Percentiles rank a stretch among this genome's conserved stretches.
phyloP scores from a whole-genome alignment of 352 stramenopile species.

The Phytopythium montanum region DNA sequence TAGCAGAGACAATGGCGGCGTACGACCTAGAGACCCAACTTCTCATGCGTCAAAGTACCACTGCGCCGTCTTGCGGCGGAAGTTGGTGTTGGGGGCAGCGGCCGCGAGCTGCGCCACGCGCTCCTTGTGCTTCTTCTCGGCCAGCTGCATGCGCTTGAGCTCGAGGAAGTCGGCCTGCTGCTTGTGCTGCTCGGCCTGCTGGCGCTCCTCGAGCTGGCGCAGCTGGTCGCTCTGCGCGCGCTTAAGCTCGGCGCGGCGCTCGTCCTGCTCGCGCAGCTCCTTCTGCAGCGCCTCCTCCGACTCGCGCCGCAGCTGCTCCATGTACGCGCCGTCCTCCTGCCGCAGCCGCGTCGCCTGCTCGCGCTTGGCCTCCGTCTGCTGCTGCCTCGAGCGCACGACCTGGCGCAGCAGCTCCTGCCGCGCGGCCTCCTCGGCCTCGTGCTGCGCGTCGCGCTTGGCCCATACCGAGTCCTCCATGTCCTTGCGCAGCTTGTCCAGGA shows the following conservation, averaged over 20 bases:
- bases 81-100: slow-evolving; percentile 45
- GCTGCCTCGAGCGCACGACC: slow-evolving; percentile 50
- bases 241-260: slow-evolving; percentile 58
- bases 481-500: slow-evolving; percentile 66
- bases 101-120: slow-evolving; percentile 54
- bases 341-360: slow-evolving; percentile 28
- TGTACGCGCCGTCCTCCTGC: slow-evolving; percentile 50
- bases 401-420: slow-evolving; percentile 68
- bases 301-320: slow-evolving; percentile 61
- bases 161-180: slow-evolving; percentile 71
- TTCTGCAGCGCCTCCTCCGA: slow-evolving; percentile 75
- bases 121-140: slow-evolving; percentile 75
- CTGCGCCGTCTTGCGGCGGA: slow-evolving; percentile 67
- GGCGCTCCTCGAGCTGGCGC: slow-evolving; percentile 48
- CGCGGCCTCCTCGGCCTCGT: slow-evolving; percentile 65
- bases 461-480: slow-evolving; percentile 82
- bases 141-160: slow-evolving; percentile 71
- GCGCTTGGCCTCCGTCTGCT: slow-evolving; percentile 55
- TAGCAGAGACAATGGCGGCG: not conserved
- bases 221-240: slow-evolving; percentile 62
- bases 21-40: not conserved
- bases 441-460: slow-evolving; percentile 68
- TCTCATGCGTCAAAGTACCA: slow-evolving; percentile 82
- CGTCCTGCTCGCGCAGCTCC: slow-evolving; percentile 73
- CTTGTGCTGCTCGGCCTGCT: slow-evolving; percentile 47